A percentile compares a stretch with the other conserved stretches of the same genome.
These are phyloP conservation scores for Sugiyamaella neomexicana DNA, from an alignment of 1,139 yeast species.

Conservation along the genomic window DNA sequence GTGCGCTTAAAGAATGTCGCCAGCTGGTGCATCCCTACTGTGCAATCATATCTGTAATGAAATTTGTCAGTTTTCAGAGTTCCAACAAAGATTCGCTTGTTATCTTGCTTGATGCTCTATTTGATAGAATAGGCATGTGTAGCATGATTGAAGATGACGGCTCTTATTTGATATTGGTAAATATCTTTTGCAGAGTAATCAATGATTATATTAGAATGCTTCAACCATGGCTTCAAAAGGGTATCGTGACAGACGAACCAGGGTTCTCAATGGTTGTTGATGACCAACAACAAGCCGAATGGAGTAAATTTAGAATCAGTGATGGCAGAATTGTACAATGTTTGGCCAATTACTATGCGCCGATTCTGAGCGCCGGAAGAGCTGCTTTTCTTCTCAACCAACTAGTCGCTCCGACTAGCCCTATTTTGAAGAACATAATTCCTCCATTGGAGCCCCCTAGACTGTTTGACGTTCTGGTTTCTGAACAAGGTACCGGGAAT, in stretches of 20 bases:
- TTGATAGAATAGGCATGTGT: constrained; percentile 10
- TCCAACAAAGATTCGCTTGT: constrained; percentile 16
- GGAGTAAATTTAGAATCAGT: neutral
- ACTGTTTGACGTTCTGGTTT: neutral
- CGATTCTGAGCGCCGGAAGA: constrained; percentile 12
- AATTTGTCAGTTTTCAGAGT: constrained; percentile 9
- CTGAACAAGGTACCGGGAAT: neutral
- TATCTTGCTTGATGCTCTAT: constrained; percentile 21
- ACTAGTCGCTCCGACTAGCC: neutral
- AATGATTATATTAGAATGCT: constrained; percentile 21
- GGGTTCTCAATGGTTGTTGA: neutral
- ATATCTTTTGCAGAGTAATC: constrained; percentile 20
- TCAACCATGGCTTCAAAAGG: constrained; percentile 16
- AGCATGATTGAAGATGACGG: constrained; percentile 18
- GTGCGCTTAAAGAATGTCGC: constrained; percentile 11
- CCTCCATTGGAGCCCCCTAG: neutral
- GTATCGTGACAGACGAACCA: neutral
- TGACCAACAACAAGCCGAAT: neutral
- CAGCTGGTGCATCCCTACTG: constrained; percentile 20
- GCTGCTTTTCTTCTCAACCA: constrained; percentile 12
- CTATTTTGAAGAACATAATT: neutral
- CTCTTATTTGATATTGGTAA: constrained; percentile 1
- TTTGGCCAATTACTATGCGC: neutral
- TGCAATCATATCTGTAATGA: constrained; percentile 18
- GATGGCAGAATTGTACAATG: neutral